Base-by-base conservation (phyloP, 768 basidiomycete species). In the Collybiopsis confluens region DNA sequence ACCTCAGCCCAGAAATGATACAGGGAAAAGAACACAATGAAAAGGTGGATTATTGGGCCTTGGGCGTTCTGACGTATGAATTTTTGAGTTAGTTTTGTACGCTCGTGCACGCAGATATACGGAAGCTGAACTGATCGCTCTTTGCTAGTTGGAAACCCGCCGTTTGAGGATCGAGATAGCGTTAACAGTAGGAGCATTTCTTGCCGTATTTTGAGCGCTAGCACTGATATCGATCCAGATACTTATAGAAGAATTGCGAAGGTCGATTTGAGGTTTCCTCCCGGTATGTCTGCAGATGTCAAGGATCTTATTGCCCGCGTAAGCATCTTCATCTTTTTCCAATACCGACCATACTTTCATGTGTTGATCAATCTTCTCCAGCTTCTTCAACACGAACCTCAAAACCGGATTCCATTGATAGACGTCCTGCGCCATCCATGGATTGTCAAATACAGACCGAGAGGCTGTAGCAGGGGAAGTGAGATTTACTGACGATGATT, bases 1-100 rank as follows among this genome's bases (percentile, higher is more conserved):
- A 98, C 66, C 78, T 99, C 10, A 95, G 97, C 0, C 96, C 97
- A 11, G 96, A 98, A 76, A 99, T 98, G 97, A 90, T 99, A 13
- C 93, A 97, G 61, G 86, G 88, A 0, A 86, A 81, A 59, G 90
- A 90, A 56, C 95, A 98, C 65, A 87, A 79, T 51, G 91, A 93
- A 62, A 75, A 82, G 63, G 96, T 98, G 36, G 96, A 98, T 62
- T 80, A 92, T 55, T 99, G 96, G 96, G 96, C 96, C 0, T 73
- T 99, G 24, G 96, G 96, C 42, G 95, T 98, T n/a, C 74, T 99
- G 57, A 88, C 88, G 1, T 99, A 93, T 66, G 96, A 99, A 68
- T 98, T 99, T 67, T 70, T 98, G 56, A 82, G n/a, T n/a, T n/a
- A n/a, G n/a, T n/a, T n/a, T n/a, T n/a, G n/a, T n/a, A n/a, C n/a